Evolutionary conservation across 495 filamentous ascomycete species (phyloP), one percentile per base, ranked within the genome.

Genomic region (Thozetella sp.): DNA sequence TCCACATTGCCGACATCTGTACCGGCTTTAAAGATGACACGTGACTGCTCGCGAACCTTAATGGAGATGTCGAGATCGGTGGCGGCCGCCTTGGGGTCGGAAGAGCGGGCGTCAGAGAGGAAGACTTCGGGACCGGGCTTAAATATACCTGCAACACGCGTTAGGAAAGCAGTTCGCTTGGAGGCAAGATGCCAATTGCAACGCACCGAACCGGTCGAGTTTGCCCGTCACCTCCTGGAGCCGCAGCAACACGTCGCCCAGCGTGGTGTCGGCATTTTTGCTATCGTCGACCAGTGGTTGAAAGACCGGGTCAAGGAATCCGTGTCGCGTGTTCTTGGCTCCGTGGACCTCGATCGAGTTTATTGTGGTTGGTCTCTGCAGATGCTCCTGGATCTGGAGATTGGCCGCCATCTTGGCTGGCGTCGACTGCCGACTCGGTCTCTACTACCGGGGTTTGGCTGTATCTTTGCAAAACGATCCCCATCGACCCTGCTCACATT

Each of bases 121-220:
- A 88, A 93, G 55, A 94, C 82, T 4, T 85, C 82, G 53, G 96
- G 90, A n/a, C 88, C 85, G 25, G 90, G 84, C 46, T 95, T 88
- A 79, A 93, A 97, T 66, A 99, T 90, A 63, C 92, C 93, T 93
- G 63, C n/a, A n/a, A n/a, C n/a, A n/a, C n/a, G n/a, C n/a, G n/a
- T n/a, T n/a, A n/a, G n/a, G n/a, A n/a, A n/a, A n/a, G n/a, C n/a
- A n/a, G n/a, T n/a, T 53, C 70, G 57, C 40, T 40, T 23, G 15
- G 22, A 27, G 53, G 52, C 66, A 40, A 53, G 25, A 53, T 25
- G 4, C 22, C 22, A 45, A 3, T 15, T 40, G 25, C 9, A 70
- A 25, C 78, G 53, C 83, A 96, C 92, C 93, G 69, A 97, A 92
- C 61, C 84, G 82, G 59, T 88, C 83, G 22, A 99, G 83, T 77